These are phyloP conservation scores for Ampelomyces quisqualis DNA, from an alignment of 2,329 filamentous ascomycete species.

Conservation along the genomic window DNA sequence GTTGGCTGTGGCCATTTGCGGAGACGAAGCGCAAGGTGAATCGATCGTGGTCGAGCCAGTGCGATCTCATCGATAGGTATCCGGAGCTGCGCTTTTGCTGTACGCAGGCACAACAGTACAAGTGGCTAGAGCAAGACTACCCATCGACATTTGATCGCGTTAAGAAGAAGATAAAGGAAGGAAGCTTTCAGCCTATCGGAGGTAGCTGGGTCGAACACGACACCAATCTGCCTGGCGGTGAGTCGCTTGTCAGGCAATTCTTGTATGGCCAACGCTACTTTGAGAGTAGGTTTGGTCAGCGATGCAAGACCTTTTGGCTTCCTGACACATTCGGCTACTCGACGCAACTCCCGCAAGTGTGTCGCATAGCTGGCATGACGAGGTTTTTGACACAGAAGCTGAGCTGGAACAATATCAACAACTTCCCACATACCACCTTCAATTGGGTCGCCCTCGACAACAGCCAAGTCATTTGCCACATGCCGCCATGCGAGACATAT, in stretches of 20 bases:
- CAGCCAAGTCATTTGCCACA: conserved; percentile 95
- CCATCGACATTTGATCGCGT: conserved; percentile 87
- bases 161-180: conserved; percentile 85
- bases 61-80: conserved; percentile 91
- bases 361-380: conserved; percentile 90
- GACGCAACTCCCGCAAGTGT: conserved; percentile 89
- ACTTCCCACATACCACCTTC: conserved; percentile 97
- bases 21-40: conserved; percentile 97
- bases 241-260: conserved; percentile 92
- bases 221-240: conserved; percentile 94
- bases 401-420: conserved; percentile 99
- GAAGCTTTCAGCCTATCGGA: conserved; percentile 90
- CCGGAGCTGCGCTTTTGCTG: conserved; percentile 90
- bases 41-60: conserved; percentile 95
- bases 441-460: conserved; percentile 97
- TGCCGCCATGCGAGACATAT: conserved; percentile 94
- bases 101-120: conserved; percentile 96
- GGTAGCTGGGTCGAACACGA: conserved; percentile 99
- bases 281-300: conserved; percentile 84
- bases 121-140: conserved; percentile 91
- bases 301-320: conserved; percentile 92
- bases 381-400: conserved; percentile 97
- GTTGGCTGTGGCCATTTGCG: conserved; percentile 98
- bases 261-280: conserved; percentile 95
- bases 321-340: conserved; percentile 99